Conservation (phyloP, 345 rosid species). For the Eutrema heterophyllum region DNA sequence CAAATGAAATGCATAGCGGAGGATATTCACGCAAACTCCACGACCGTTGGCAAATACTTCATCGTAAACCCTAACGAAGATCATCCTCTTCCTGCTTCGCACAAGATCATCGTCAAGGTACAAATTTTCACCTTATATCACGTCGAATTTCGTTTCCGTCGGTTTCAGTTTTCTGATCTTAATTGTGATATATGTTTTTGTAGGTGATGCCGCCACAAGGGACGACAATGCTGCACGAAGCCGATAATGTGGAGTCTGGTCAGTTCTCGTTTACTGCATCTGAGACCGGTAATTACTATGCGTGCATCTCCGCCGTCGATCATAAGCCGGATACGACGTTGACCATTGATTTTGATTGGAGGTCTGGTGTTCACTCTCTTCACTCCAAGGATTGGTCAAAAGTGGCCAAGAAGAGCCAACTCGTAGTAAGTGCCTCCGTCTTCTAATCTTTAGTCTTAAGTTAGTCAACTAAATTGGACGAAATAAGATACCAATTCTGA, state of each 20-base stretch:
- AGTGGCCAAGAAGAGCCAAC: too few species aligned
- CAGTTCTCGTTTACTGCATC: conserved; percentile 81
- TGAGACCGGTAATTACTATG: conserved; percentile 68
- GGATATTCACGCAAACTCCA: conserved; percentile 59
- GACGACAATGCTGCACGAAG: conserved; percentile 39
- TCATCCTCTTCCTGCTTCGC: conserved; percentile 61
- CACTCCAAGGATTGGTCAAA: too few species aligned
- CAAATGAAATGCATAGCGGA: conserved; percentile 75
- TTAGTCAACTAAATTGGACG: too few species aligned
- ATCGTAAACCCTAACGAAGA: conserved; percentile 65
- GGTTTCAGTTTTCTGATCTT: neutral
- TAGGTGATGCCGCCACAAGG: conserved; percentile 68
- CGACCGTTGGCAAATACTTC: conserved; percentile 80
- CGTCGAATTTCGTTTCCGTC: neutral
- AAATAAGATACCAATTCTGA: too few species aligned
- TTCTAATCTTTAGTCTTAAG: too few species aligned
- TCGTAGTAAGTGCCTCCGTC: too few species aligned
- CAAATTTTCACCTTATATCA: conserved; percentile 5
- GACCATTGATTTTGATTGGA: too few species aligned
- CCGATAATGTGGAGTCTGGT: conserved; percentile 58
- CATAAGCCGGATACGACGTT: too few species aligned
- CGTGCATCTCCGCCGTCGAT: too few species aligned
- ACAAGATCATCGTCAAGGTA: conserved; percentile 62
- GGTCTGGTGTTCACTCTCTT: too few species aligned
- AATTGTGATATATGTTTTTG: neutral